Conservation (phyloP, 495 filamentous ascomycete genomes). For the Podospora pseudopauciseta region DNA sequence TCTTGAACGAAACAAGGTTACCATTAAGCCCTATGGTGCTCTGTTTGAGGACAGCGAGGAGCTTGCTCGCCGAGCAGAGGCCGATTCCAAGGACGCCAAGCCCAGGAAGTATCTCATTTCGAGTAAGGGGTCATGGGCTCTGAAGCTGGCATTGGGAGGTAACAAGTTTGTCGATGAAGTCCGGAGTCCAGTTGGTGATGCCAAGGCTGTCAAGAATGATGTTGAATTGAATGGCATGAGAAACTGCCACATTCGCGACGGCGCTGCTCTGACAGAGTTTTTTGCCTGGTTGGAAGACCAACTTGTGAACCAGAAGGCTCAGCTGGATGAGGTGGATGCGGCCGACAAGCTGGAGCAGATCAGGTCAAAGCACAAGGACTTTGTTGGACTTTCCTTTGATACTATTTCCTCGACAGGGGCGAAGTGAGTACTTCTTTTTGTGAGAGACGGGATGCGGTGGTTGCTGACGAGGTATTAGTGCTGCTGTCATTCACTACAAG, state of each 20-base stretch:
- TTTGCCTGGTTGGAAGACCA: constrained; percentile 97
- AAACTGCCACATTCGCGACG: constrained; percentile 89
- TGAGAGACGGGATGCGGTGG: background rate
- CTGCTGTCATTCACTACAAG: constrained; percentile 96
- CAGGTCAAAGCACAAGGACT: constrained; percentile 74
- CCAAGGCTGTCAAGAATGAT: constrained; percentile 97
- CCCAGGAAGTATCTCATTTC: constrained; percentile 80
- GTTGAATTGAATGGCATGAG: constrained; percentile 90
- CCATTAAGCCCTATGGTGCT: constrained; percentile 75
- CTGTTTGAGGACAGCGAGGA: constrained; percentile 75
- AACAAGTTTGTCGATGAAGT: constrained; percentile 81
- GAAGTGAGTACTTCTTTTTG: constrained; percentile 49
- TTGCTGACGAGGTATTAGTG: constrained; percentile 37
- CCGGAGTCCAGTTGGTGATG: constrained; percentile 84
- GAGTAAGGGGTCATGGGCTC: constrained; percentile 88
- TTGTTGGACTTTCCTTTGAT: constrained; percentile 88
- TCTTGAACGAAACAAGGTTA: constrained; percentile 63
- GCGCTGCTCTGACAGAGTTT: constrained; percentile 85
- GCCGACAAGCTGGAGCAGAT: constrained; percentile 87
- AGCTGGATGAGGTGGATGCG: constrained; percentile 81
- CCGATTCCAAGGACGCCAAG: constrained; percentile 31
- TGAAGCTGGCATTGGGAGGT: constrained; percentile 84
- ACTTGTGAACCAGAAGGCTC: constrained; percentile 65
- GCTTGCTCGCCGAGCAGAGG: constrained; percentile 48
- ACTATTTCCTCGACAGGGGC: constrained; percentile 94